A percentile compares a stretch with the other conserved stretches of the same genome.
Conservation (phyloP, 2,329 filamentous ascomycete genomes). For the Botrytis fabae region DNA sequence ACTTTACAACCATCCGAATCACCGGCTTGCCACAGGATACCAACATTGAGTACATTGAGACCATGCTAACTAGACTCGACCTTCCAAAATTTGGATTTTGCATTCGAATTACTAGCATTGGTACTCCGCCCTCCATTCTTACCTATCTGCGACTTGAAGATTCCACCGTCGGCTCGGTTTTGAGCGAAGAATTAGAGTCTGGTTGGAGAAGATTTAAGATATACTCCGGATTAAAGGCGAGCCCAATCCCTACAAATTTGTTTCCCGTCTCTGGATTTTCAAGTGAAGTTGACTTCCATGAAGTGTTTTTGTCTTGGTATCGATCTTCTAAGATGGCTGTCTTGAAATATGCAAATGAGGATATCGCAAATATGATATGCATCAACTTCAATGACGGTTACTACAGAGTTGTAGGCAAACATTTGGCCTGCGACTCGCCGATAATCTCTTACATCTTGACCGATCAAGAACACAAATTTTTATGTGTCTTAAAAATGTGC, state of each 20-base stretch:
- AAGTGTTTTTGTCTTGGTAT: background rate
- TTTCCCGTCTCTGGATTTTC: background rate
- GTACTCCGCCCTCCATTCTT: background rate
- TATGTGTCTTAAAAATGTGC: background rate
- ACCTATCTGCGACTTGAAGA: background rate
- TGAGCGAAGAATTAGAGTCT: background rate
- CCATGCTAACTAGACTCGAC: constrained; percentile 27
- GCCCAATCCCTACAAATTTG: background rate
- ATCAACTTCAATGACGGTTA: background rate
- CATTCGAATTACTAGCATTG: constrained; percentile 23
- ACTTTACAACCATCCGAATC: constrained; percentile 35
- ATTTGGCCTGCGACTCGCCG: background rate
- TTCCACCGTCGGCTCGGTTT: background rate
- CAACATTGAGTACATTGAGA: constrained; percentile 24
- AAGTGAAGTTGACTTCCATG: background rate
- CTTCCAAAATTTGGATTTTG: constrained; percentile 25
- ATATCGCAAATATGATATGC: background rate
- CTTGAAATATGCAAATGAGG: background rate
- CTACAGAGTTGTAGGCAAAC: background rate
- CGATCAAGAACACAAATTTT: background rate
- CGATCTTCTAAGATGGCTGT: background rate
- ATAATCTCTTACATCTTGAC: background rate
- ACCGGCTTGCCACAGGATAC: constrained; percentile 28
- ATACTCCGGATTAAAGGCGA: background rate
- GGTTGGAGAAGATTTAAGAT: background rate